phyloP scores from a whole-genome alignment of 768 basidiomycete genomes.

The Leccinum longicurvipes region DNA sequence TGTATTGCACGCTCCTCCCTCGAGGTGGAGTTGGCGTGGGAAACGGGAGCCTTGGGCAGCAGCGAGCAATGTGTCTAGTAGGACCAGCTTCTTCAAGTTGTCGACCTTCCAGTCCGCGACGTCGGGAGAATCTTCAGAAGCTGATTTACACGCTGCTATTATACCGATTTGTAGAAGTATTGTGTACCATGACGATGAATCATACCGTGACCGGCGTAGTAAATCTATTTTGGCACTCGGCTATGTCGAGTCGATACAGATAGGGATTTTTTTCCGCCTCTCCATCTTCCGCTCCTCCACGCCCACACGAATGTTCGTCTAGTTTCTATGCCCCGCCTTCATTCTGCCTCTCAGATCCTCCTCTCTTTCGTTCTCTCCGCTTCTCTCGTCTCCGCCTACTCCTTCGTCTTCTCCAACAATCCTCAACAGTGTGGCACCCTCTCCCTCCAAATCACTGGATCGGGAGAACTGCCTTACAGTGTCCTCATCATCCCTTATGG shows the following conservation, averaged over 20 bases:
- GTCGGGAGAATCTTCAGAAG: not conserved
- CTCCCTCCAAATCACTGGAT: constrained; percentile 55
- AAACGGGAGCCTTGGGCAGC: not conserved
- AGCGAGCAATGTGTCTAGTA: too few relatives aligned
- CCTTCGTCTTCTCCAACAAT: constrained; percentile 40
- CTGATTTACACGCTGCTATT: constrained; percentile 6
- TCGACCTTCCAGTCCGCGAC: not conserved
- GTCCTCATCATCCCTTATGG: constrained; percentile 69
- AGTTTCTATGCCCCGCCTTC: constrained; percentile 8
- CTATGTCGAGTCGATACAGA: too few relatives aligned
- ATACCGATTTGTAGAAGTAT: not conserved
- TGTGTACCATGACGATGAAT: not conserved
- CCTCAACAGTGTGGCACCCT: constrained; percentile 69
- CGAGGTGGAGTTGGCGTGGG: not conserved
- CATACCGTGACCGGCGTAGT: not conserved
- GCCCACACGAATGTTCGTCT: constrained; percentile 10
- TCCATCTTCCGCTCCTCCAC: not conserved
- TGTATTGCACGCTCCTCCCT: not conserved
- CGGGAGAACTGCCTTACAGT: constrained; percentile 64
- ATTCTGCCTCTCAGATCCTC: not conserved
- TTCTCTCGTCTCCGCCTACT: constrained; percentile 36
- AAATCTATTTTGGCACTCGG: constrained; percentile 12
- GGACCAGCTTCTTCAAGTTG: not conserved
- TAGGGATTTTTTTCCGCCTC: not conserved
- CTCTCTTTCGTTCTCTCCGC: constrained; percentile 21